Percentiles rank a stretch among this genome's conserved stretches.
Evolutionary conservation across 2,329 filamentous ascomycete genomes (phyloP).

Genomic region (Cytospora piceae): DNA sequence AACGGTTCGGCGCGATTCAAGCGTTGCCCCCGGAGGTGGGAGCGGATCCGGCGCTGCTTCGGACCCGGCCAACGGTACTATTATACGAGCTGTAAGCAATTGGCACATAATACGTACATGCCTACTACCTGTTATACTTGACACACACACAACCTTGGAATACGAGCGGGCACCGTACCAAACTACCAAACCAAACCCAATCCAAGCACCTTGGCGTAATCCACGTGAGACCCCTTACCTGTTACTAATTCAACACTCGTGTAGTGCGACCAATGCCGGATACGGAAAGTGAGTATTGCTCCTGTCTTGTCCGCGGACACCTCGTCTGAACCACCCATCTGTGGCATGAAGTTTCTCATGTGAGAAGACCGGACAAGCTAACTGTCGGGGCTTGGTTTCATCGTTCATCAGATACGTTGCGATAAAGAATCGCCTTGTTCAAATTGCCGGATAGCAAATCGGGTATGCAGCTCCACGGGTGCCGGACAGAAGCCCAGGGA

Average conservation of each 20-base stretch:
- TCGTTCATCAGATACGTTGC: constrained; percentile 56
- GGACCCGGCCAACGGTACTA: constrained; percentile 19
- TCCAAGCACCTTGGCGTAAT: neutral
- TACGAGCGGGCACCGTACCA: neutral
- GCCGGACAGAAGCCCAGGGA: constrained; percentile 59
- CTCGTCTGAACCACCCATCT: neutral
- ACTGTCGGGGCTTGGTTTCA: neutral
- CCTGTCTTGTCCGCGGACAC: constrained; percentile 28
- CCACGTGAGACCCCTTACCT: neutral
- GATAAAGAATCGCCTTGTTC: constrained; percentile 62
- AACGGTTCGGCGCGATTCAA: constrained; percentile 22
- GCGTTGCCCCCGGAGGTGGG: constrained; percentile 8
- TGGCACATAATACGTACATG: neutral
- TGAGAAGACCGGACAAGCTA: neutral
- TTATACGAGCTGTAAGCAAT: constrained; percentile 29
- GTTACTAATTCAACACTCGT: neutral
- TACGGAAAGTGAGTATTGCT: constrained; percentile 41
- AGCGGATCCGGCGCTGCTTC: constrained; percentile 16
- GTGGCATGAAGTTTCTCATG: neutral
- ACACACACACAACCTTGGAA: neutral
- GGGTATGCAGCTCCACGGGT: constrained; percentile 59
- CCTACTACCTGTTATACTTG: neutral
- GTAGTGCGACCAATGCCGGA: constrained; percentile 46
- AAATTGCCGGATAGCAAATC: constrained; percentile 58
- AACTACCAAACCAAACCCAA: too few relatives aligned